Conservation (phyloP, 2,329 filamentous ascomycete genomes). For the Byssochlamys sp. region DNA sequence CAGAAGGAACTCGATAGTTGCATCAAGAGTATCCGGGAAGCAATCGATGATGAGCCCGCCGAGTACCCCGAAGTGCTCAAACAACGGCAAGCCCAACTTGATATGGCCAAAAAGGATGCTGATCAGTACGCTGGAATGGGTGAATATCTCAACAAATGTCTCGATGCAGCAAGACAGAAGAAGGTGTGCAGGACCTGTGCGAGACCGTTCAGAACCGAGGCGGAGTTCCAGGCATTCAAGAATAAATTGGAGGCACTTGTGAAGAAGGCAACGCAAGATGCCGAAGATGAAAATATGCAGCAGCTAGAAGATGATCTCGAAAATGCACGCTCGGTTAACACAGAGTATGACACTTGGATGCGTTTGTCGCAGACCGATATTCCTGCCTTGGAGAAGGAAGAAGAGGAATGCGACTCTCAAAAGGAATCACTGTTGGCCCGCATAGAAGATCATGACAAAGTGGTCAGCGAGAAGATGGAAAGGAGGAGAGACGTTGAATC, state of each 20-base stretch:
- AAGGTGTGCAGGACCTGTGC: slow-evolving; percentile 70
- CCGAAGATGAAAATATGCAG: slow-evolving; percentile 53
- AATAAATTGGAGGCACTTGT: slow-evolving; percentile 54
- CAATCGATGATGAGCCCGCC: slow-evolving; percentile 43
- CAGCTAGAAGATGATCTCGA: slow-evolving; percentile 55
- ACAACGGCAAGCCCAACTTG: slow-evolving; percentile 43
- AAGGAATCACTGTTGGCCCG: slow-evolving; percentile 50
- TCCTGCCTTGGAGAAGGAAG: slow-evolving; percentile 56
- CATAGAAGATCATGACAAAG: slow-evolving; percentile 59
- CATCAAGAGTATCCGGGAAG: slow-evolving; percentile 53
- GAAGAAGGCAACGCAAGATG: slow-evolving; percentile 43
- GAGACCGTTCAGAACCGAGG: slow-evolving; percentile 52
- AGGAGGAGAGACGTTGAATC: slow-evolving; percentile 65
- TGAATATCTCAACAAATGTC: slow-evolving; percentile 61
- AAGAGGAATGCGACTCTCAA: slow-evolving; percentile 53
- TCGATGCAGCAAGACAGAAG: slow-evolving; percentile 55
- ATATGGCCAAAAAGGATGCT: slow-evolving; percentile 52
- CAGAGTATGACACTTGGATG: slow-evolving; percentile 64
- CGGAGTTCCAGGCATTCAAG: slow-evolving; percentile 54
- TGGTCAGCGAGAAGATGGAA: slow-evolving; percentile 53
- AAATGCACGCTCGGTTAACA: slow-evolving; percentile 52
- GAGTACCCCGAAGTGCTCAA: slow-evolving; percentile 46
- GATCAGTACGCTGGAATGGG: slow-evolving; percentile 59
- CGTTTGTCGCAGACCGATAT: slow-evolving; percentile 60
- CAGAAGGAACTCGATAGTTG: slow-evolving; percentile 53